Conservation (phyloP, 2,329 filamentous ascomycete species). For the Scytalidium sp. region DNA sequence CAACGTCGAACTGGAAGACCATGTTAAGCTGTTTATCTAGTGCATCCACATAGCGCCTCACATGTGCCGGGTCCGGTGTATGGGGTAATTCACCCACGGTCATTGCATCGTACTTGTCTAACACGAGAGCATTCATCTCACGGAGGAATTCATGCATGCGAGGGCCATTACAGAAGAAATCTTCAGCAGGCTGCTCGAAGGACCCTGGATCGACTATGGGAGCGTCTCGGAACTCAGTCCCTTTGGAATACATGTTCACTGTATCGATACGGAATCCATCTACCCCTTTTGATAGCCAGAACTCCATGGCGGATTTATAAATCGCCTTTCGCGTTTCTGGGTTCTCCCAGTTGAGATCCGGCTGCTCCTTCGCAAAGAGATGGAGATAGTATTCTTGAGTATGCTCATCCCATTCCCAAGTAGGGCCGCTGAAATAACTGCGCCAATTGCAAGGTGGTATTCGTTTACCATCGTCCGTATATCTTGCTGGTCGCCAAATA, state of each 20-base stretch:
- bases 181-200: constrained; percentile 44
- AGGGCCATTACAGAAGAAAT: constrained; percentile 63
- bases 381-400: constrained; percentile 74
- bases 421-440: constrained; percentile 56
- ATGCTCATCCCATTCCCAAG: constrained; percentile 67
- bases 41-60: constrained; percentile 56
- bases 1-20: constrained; percentile 65
- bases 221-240: constrained; percentile 54
- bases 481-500: constrained; percentile 57
- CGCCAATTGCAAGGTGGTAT: constrained; percentile 73
- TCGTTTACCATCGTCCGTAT: constrained; percentile 54
- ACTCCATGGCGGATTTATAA: constrained; percentile 67
- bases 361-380: constrained; percentile 72
- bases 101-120: constrained; percentile 58
- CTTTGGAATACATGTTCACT: constrained; percentile 70
- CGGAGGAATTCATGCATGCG: constrained; percentile 63
- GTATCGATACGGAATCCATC: constrained; percentile 72
- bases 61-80: constrained; percentile 53
- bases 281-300: constrained; percentile 73
- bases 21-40: constrained; percentile 59
- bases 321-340: constrained; percentile 63
- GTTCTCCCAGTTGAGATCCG: constrained; percentile 82
- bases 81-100: constrained; percentile 67
- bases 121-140: constrained; percentile 59
- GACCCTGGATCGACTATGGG: constrained; percentile 44